These are phyloP conservation scores for Penicillium flavigenum DNA, from an alignment of 495 filamentous ascomycete species.

Conservation along the genomic window DNA sequence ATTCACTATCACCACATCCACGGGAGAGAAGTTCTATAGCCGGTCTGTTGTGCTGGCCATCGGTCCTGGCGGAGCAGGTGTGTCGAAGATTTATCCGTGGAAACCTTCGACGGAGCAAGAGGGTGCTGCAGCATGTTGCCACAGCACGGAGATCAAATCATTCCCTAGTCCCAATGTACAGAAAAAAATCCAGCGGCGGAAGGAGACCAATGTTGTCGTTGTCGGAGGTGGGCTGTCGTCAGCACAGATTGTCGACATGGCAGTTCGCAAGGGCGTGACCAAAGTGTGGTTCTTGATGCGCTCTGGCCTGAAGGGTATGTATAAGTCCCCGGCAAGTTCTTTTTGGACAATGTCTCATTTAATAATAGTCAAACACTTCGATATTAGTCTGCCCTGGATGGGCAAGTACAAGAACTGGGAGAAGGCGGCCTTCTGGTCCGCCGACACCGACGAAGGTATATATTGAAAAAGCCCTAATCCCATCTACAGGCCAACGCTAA, in stretches of 20 bases:
- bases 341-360: background rate
- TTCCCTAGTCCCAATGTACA: slow-evolving; percentile 49
- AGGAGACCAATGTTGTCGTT: slow-evolving; percentile 53
- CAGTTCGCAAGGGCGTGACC: slow-evolving; percentile 50
- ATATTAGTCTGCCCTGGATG: slow-evolving; percentile 63
- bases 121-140: slow-evolving; percentile 46
- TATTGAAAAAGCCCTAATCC: background rate
- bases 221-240: slow-evolving; percentile 63
- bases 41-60: slow-evolving; percentile 56
- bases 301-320: slow-evolving; percentile 50
- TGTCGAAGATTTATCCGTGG: slow-evolving; percentile 49
- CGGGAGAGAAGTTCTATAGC: slow-evolving; percentile 46
- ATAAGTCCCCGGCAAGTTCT: background rate
- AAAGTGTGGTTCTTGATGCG: slow-evolving; percentile 60
- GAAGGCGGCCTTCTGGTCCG: slow-evolving; percentile 62
- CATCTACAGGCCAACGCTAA: background rate
- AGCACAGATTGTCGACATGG: slow-evolving; percentile 59
- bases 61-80: slow-evolving; percentile 48
- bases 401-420: slow-evolving; percentile 66
- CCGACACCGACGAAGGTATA: slow-evolving; percentile 54
- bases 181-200: slow-evolving; percentile 46
- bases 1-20: slow-evolving; percentile 53
- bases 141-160: slow-evolving; percentile 53
- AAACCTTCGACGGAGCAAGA: slow-evolving; percentile 36
- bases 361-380: slow-evolving; percentile 59